Evolutionary conservation across 768 basidiomycete species (phyloP), one percentile per base, ranked within the genome.

Genomic region (Cyclocybe aegerita): DNA sequence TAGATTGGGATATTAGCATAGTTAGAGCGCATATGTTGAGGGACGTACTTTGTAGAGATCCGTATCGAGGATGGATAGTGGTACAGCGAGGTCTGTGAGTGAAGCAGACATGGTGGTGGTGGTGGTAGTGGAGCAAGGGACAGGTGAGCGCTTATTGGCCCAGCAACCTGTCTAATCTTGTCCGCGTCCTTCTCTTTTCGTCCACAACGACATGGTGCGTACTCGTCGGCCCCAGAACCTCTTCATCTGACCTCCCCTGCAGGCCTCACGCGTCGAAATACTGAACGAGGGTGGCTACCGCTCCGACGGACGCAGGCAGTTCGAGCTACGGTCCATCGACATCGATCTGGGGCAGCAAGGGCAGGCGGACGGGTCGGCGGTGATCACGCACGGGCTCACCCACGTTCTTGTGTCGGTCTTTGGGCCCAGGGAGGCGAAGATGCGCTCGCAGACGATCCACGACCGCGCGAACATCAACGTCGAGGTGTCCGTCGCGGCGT

Each of bases 381-480:
- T 77, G 9, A 80, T 96, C 57, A 79, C 84, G 3, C 95, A 98
- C 65, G 97, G 97, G 2, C 78, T 98, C 31, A 98, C 97, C 0
- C 83, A 90, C 51, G 93, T 97, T 7, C 73, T 86, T 11, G 89
- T 90, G 14, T 86, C 89, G 44, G 92, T 98, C 1, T 91, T 90
- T 67, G 97, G 97, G 0, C 97, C 97, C 1, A 73, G 93, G 56
- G 97, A 99, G 69, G 86, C 90, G 1, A 88, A 84, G 64, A 75
- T 84, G 68, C 79, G 92, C 43, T 87, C 86, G 0, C 82, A 89
- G 45, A 86, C 88, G 3, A 74, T 88, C 31, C 90, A 95, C 60
- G 93, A 98, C 70, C 83, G 90, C 34, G 96, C 92, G 15, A 82
- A 82, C 48, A 78, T 99, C 65, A 91, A 88, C 54, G 94, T 99